Evolutionary conservation across 495 filamentous ascomycete genomes (phyloP), one percentile per base, ranked within the genome.

Genomic region (Penicillium egyptiacum): DNA sequence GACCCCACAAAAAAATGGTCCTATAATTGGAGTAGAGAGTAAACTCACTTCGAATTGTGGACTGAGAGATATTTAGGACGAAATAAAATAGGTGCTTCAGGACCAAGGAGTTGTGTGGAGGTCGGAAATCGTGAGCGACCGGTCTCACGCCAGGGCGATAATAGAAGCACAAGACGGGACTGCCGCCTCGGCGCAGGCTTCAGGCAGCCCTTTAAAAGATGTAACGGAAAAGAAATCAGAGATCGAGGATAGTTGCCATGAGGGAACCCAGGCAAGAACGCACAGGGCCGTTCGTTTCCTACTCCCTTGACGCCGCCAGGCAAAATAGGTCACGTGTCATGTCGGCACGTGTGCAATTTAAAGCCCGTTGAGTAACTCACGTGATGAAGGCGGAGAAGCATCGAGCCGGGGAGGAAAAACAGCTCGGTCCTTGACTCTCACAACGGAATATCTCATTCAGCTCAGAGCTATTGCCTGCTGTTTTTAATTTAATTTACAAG

Each of bases 131-230:
- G 50, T 63, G 55, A 65, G 57, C 68, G 71, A 70, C 64, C 69
- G 67, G 64, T 62, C 60, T 63, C 59, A 62, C 68, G 66, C 63
- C 58, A 66, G 45, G 56, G 55, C 58, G 65, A 64, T 63, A 46
- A 64, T 56, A 54, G 57, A 69, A 69, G 65, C 64, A 65, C 68
- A 62, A 69, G 67, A 74, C 68, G 67, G 68, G 51, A 60, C 44
- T 63, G 25, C 72, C 70, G 72, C 69, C 72, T 69, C 68, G 56
- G 62, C 64, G 70, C 58, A 63, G 70, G 68, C 72, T 68, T 52
- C 39, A 66, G 60, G 57, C 64, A 66, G 51, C 65, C 65, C 66
- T 61, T 63, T 56, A 40, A 63, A 62, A 53, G 57, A 70, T 59
- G 50, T 63, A 41, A 55, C 50, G 54, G 63, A 55, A 65, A 57